phyloP scores from a whole-genome alignment of 2,329 filamentous ascomycete species.

The Corynespora cassiicola region DNA sequence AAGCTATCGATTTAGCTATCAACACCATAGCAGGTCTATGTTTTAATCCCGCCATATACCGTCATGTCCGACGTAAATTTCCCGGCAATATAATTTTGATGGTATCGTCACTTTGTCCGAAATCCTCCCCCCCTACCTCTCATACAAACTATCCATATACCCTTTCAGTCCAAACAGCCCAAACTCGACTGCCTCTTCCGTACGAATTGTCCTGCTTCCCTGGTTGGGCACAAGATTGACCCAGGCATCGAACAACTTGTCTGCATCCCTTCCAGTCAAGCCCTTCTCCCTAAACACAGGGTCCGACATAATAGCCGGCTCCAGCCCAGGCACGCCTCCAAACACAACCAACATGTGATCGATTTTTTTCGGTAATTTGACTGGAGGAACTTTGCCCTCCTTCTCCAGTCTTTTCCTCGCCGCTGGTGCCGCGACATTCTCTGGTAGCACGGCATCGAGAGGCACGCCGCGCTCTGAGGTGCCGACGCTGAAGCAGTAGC shows the following conservation, averaged over 20 bases:
- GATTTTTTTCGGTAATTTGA: constrained; percentile 54
- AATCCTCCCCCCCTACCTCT: background rate
- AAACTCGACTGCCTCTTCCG: constrained; percentile 83
- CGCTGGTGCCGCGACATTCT: constrained; percentile 1
- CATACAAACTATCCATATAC: constrained; percentile 28
- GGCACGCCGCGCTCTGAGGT: constrained; percentile 78
- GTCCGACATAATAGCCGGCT: constrained; percentile 73
- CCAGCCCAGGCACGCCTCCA: constrained; percentile 80
- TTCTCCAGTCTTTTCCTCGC: constrained; percentile 1
- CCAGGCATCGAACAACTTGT: constrained; percentile 82
- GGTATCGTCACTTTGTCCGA: no score
- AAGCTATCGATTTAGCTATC: no score
- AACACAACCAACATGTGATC: constrained; percentile 80
- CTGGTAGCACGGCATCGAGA: constrained; percentile 42
- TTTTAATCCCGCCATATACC: no score
- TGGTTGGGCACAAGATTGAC: constrained; percentile 81
- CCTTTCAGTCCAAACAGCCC: constrained; percentile 72
- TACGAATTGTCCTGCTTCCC: constrained; percentile 81
- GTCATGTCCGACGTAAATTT: no score
- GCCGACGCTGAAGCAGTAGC: constrained; percentile 83
- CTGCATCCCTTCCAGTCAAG: constrained; percentile 68
- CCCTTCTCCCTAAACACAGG: constrained; percentile 65
- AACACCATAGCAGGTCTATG: no score
- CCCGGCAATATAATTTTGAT: no score
- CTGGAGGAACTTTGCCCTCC: background rate